Conservation (phyloP, 257 asterid genomes). For the Solanum pinnatisectum region DNA sequence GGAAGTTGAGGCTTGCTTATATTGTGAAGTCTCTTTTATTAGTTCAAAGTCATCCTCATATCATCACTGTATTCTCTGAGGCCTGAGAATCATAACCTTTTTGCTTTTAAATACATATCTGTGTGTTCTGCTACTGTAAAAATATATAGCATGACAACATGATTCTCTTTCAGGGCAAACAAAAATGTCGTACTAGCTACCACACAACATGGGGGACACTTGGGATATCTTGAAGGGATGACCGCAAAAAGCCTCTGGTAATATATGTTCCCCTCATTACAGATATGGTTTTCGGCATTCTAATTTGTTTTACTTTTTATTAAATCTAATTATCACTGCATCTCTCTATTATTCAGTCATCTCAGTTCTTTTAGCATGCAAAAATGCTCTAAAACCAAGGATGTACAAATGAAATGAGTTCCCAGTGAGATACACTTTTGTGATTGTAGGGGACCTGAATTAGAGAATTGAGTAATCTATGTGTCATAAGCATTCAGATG, state of each 20-base stretch:
- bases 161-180: conserved; percentile 41
- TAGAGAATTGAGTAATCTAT: not conserved
- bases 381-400: not conserved
- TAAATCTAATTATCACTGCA: not conserved
- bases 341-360: not conserved
- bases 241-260: conserved; percentile 63
- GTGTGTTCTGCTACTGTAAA: not conserved
- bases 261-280: not conserved
- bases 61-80: not conserved
- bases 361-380: not conserved
- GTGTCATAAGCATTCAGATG: not conserved
- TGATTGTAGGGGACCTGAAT: not conserved
- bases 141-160: not conserved
- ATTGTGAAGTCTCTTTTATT: not conserved
- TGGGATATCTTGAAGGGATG: conserved; percentile 72
- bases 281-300: not conserved
- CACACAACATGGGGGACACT: conserved; percentile 77
- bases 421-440: not conserved
- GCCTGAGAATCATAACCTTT: not conserved
- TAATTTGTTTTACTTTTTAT: not conserved
- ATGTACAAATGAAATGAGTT: not conserved
- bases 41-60: not conserved
- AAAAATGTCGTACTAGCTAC: conserved; percentile 61
- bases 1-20: not conserved
- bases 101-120: not conserved